Conservation (phyloP, 495 filamentous ascomycete species). For the Cudoniella acicularis region DNA sequence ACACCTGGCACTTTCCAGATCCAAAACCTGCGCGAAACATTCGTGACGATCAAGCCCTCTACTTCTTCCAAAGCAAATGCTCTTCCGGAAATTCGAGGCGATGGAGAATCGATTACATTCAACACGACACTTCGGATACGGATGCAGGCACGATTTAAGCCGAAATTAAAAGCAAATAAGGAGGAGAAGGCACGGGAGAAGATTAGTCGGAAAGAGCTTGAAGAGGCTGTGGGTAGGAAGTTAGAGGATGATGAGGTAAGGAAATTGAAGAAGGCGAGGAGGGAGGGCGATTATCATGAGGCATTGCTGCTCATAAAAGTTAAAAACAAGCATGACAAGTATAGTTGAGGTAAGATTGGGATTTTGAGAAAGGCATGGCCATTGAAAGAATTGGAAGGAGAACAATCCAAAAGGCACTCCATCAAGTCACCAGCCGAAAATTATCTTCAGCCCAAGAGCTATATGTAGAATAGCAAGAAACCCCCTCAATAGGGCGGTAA, state of each 20-base stretch:
- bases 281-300: constrained; percentile 90
- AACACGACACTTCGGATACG: constrained; percentile 77
- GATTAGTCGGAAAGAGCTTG: constrained; percentile 83
- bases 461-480: too few species aligned
- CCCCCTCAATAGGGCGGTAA: too few species aligned
- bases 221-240: constrained; percentile 70
- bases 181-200: constrained; percentile 78
- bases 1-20: constrained; percentile 64
- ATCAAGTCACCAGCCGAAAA: too few species aligned
- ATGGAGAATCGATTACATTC: constrained; percentile 66
- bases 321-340: constrained; percentile 97
- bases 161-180: constrained; percentile 68
- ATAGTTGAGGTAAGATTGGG: constrained; percentile 29
- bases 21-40: constrained; percentile 61
- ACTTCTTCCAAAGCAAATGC: constrained; percentile 38
- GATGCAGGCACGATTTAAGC: constrained; percentile 95
- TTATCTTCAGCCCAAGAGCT: too few species aligned
- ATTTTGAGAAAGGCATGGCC: not conserved
- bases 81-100: constrained; percentile 68
- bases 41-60: constrained; percentile 49
- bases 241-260: constrained; percentile 84
- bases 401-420: too few species aligned
- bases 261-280: constrained; percentile 73
- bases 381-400: too few species aligned
- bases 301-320: constrained; percentile 82